Evolutionary conservation across 106 monocot species (phyloP).

Genomic region (Dendrobium huoshanense): DNA sequence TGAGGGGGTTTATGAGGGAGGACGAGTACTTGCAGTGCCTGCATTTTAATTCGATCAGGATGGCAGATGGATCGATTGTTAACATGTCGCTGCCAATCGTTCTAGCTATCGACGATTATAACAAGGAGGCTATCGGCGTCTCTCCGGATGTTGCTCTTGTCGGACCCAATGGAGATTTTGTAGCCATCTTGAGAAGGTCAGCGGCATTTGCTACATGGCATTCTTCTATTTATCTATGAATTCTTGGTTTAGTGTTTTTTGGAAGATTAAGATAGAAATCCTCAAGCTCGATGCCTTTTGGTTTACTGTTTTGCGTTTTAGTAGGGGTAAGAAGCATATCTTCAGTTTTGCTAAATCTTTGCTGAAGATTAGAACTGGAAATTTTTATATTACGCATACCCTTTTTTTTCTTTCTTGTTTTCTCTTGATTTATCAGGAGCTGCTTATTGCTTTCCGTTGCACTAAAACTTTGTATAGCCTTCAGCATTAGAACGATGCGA

Average conservation of each 20-base stretch:
- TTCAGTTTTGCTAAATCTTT: too few relatives aligned
- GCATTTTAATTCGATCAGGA: constrained; percentile 73
- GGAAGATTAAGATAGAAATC: background rate
- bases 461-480: background rate
- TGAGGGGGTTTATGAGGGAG: constrained; percentile 95
- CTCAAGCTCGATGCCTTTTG: background rate
- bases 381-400: background rate
- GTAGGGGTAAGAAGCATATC: background rate
- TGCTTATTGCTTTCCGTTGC: background rate
- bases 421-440: background rate
- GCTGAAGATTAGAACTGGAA: too few relatives aligned
- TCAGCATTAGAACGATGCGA: background rate
- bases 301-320: background rate
- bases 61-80: constrained; percentile 62
- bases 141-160: constrained; percentile 49
- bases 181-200: constrained; percentile 76
- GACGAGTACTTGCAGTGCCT: constrained; percentile 85
- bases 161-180: constrained; percentile 43
- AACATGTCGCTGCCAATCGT: constrained; percentile 99
- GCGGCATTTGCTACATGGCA: background rate
- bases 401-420: background rate
- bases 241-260: background rate
- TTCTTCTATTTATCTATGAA: background rate
- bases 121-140: constrained; percentile 52
- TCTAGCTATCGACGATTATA: constrained; percentile 54